These are phyloP conservation scores for Prunus yedoensis DNA, from an alignment of 331 rosid species.

Conservation along the genomic window DNA sequence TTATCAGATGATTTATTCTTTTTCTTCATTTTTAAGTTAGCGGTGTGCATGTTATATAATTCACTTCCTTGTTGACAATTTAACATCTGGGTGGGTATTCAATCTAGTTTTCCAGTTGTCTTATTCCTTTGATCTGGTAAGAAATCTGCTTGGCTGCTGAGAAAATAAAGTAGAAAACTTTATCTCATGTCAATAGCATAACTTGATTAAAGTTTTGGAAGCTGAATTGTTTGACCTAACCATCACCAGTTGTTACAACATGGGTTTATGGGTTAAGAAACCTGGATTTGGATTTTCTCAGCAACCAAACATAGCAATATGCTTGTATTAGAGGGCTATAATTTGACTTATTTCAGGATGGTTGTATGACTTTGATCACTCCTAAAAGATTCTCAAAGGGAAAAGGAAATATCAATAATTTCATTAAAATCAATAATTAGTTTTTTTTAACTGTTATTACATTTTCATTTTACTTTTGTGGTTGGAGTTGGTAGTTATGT, in stretches of 20 bases:
- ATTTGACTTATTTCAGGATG: background rate
- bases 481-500: conserved; percentile 5
- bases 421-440: too few species aligned
- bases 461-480: background rate
- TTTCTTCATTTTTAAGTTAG: background rate
- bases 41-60: background rate
- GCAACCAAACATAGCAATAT: background rate
- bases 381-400: background rate
- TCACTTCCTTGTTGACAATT: background rate
- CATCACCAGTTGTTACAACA: background rate
- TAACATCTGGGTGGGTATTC: conserved; percentile 12
- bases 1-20: background rate
- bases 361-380: conserved; percentile 1
- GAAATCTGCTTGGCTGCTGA: conserved; percentile 12
- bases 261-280: background rate
- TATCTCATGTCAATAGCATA: background rate
- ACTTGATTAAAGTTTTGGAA: background rate
- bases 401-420: background rate
- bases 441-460: background rate
- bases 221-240: background rate
- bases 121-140: background rate
- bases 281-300: background rate
- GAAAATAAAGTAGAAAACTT: background rate
- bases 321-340: background rate
- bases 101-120: background rate